Percentiles rank a stretch among this genome's conserved stretches.
Evolutionary conservation across 2,329 filamentous ascomycete species (phyloP).

Genomic region (Sodiomyces alkalinus): DNA sequence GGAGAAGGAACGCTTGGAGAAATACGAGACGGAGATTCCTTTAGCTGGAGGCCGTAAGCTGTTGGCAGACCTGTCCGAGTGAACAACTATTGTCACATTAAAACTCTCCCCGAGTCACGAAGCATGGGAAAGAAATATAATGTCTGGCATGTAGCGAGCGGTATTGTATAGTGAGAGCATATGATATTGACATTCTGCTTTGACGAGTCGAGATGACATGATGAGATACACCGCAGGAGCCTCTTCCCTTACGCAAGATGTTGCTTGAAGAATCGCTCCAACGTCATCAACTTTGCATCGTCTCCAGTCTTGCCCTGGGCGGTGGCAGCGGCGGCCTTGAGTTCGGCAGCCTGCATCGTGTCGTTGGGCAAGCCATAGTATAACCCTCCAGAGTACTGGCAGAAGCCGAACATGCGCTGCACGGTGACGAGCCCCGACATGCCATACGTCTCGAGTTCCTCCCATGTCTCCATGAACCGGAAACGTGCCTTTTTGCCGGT

Average conservation of each 20-base stretch:
- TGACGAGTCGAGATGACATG: too few relatives aligned
- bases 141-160: too few relatives aligned
- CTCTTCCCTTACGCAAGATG: conserved; percentile 9
- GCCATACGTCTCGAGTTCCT: conserved; percentile 16
- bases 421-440: conserved; percentile 17
- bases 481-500: conserved; percentile 17
- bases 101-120: too few relatives aligned
- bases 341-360: conserved; percentile 9
- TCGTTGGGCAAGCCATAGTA: conserved; percentile 17
- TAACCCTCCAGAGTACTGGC: conserved; percentile 16
- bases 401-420: conserved; percentile 21
- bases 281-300: conserved; percentile 10
- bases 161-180: too few relatives aligned
- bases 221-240: too few relatives aligned
- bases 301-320: conserved; percentile 12
- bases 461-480: conserved; percentile 16
- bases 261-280: conserved; percentile 12
- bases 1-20: conserved; percentile 21
- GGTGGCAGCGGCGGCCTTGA: conserved; percentile 14
- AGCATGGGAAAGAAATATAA: too few relatives aligned
- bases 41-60: conserved; percentile 15
- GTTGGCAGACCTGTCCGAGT: conserved; percentile 13
- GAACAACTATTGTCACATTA: too few relatives aligned
- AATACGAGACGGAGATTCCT: conserved; percentile 20
- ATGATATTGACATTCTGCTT: too few relatives aligned